phyloP scores from a whole-genome alignment of 2,329 filamentous ascomycete genomes.

The Ophiocordyceps camponoti-rufipedis region DNA sequence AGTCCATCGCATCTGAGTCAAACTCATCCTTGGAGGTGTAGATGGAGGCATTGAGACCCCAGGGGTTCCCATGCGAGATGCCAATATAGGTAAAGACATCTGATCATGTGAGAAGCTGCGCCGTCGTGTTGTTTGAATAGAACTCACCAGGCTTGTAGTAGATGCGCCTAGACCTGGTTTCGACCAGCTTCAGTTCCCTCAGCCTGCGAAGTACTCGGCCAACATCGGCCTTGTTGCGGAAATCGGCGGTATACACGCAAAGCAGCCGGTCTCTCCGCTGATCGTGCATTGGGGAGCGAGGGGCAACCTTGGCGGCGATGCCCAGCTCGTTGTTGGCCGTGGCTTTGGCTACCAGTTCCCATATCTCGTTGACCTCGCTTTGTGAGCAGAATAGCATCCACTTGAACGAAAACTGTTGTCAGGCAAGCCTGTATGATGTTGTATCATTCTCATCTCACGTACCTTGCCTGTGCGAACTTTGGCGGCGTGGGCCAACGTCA shows the following conservation, averaged over 20 bases:
- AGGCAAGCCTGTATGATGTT: background rate
- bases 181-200: constrained; percentile 41
- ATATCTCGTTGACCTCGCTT: constrained; percentile 38
- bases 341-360: constrained; percentile 47
- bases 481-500: constrained; percentile 38
- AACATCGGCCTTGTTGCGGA: constrained; percentile 50
- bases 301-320: constrained; percentile 51
- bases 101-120: constrained; percentile 8
- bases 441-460: background rate
- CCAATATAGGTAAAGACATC: constrained; percentile 53
- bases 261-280: constrained; percentile 35
- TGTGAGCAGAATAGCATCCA: constrained; percentile 56
- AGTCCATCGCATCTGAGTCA: background rate
- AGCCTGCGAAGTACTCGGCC: constrained; percentile 46
- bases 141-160: constrained; percentile 62
- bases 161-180: constrained; percentile 27
- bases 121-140: background rate
- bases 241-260: constrained; percentile 65
- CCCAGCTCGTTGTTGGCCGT: constrained; percentile 55
- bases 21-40: constrained; percentile 29
- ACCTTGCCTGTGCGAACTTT: constrained; percentile 50
- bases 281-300: constrained; percentile 25
- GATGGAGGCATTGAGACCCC: constrained; percentile 40
- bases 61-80: constrained; percentile 41
- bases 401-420: constrained; percentile 16